A percentile compares a stretch with the other conserved stretches of the same genome.
Conservation (phyloP, 345 rosid genomes). For the Sapria himalayana region DNA sequence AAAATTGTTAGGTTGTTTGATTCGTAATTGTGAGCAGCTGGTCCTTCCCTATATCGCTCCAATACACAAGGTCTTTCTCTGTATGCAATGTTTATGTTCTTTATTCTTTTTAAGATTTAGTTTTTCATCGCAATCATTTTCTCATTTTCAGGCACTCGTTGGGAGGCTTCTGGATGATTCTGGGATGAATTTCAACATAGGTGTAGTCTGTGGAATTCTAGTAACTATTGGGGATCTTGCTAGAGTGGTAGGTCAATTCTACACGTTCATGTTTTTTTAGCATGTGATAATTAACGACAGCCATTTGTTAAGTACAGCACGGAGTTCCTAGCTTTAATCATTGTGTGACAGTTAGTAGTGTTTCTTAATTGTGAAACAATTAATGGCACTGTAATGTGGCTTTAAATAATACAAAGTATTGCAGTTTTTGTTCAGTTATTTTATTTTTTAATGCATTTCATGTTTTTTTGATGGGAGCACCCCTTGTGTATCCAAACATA, state of each 20-base stretch:
- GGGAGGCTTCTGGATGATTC: conserved; percentile 79
- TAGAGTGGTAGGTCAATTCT: conserved; percentile 60
- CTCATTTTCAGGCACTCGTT: conserved; percentile 64
- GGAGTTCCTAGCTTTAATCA: not conserved
- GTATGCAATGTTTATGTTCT: conserved; percentile 9
- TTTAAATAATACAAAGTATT: no score
- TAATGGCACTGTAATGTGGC: no score
- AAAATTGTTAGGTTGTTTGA: conserved; percentile 86
- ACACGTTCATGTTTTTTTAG: no score
- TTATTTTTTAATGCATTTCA: no score
- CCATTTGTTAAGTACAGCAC: no score
- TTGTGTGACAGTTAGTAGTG: no score
- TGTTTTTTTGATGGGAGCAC: no score
- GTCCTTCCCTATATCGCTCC: conserved; percentile 88
- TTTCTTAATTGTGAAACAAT: no score
- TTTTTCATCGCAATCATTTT: conserved; percentile 6
- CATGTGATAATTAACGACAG: no score
- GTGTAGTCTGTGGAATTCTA: conserved; percentile 84
- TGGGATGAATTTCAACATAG: conserved; percentile 68
- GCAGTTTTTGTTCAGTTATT: not conserved
- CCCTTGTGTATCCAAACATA: no score
- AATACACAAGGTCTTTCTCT: conserved; percentile 60
- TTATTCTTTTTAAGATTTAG: not conserved
- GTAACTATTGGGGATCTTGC: conserved; percentile 98
- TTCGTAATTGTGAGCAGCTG: conserved; percentile 84